Percentiles rank a stretch among this genome's conserved stretches.
phyloP scores from a whole-genome alignment of 106 monocot genomes.

The Dendrobium catenatum region DNA sequence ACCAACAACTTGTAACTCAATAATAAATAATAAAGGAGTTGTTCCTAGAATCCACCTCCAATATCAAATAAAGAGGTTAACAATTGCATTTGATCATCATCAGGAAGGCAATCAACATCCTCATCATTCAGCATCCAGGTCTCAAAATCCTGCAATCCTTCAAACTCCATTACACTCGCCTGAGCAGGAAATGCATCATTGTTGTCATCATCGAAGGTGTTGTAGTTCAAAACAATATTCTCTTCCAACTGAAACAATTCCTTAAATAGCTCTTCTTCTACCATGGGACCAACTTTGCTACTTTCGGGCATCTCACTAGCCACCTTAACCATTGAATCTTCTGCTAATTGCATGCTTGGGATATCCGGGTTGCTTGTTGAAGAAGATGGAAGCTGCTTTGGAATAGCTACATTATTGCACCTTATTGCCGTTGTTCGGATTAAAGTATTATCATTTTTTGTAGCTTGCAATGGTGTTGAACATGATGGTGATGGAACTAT shows the following conservation, averaged over 20 bases:
- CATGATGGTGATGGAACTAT: neutral
- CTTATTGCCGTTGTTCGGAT: neutral
- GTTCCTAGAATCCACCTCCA: no score
- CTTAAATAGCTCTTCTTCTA: neutral
- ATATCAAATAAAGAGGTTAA: no score
- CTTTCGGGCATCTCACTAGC: neutral
- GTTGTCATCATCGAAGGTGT: neutral
- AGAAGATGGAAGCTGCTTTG: neutral
- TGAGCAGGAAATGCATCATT: no score
- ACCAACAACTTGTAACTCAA: no score
- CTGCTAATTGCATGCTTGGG: neutral
- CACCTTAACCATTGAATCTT: no score
- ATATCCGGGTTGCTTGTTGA: neutral
- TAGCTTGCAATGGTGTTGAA: neutral
- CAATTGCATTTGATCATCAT: neutral
- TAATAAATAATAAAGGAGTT: no score
- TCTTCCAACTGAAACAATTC: neutral
- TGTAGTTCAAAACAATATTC: neutral
- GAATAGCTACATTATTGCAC: neutral
- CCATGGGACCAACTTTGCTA: neutral
- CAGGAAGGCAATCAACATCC: neutral
- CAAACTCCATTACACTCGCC: neutral
- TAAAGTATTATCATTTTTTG: neutral
- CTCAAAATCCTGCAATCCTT: neutral
- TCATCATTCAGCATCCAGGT: neutral